Percentiles rank a stretch among this genome's conserved stretches.
phyloP scores from a whole-genome alignment of 768 basidiomycete species.

The Tulasnella sp. region DNA sequence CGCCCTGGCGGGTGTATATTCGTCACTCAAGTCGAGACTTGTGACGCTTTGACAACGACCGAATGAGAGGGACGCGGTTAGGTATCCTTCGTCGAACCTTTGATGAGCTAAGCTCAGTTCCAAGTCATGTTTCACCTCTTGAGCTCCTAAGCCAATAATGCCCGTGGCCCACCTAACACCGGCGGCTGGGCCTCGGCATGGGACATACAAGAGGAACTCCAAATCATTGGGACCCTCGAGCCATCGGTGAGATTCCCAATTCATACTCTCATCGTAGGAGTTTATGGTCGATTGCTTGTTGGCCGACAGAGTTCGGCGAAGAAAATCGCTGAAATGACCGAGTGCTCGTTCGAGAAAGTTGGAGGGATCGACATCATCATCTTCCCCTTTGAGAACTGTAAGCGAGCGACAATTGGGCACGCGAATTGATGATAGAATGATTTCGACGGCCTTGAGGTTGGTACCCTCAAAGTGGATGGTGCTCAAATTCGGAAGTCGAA shows the following conservation, averaged over 20 bases:
- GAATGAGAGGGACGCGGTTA: background rate
- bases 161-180: background rate
- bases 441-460: background rate
- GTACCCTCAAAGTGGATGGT: background rate
- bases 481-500: background rate
- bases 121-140: background rate
- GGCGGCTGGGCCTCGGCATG: background rate
- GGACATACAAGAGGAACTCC: background rate
- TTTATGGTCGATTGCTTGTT: background rate
- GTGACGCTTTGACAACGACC: background rate
- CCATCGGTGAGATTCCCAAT: background rate
- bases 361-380: background rate
- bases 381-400: background rate
- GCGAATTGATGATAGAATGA: background rate
- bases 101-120: background rate
- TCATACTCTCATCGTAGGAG: background rate
- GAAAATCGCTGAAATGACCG: background rate
- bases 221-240: background rate
- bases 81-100: background rate
- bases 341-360: background rate
- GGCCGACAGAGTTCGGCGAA: background rate
- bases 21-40: background rate
- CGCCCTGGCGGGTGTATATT: background rate
- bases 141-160: background rate
- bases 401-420: background rate